Conservation (phyloP, 352 stramenopile species). For the Phytopythium chamaehyphon region DNA sequence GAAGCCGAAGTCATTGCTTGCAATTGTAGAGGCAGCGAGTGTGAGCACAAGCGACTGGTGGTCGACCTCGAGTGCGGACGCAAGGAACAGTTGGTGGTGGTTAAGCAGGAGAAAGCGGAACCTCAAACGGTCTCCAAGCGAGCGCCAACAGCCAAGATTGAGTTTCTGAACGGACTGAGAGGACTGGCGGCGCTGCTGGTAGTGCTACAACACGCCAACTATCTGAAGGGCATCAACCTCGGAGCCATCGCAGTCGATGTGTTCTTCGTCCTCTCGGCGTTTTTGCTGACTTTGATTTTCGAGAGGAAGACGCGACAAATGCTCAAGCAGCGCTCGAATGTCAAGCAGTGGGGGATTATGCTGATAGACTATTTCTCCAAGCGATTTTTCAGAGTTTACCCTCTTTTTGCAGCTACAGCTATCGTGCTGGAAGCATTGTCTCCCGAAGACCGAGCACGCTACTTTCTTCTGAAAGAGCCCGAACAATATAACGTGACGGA, state of each 20-base stretch:
- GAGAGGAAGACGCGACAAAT: slow-evolving; percentile 28
- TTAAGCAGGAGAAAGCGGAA: neutral
- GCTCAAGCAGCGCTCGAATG: slow-evolving; percentile 12
- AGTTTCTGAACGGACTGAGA: slow-evolving; percentile 36
- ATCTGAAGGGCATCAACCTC: slow-evolving; percentile 22
- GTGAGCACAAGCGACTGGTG: too few relatives aligned
- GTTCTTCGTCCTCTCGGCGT: slow-evolving; percentile 46
- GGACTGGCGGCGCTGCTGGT: slow-evolving; percentile 35
- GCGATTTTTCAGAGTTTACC: slow-evolving; percentile 53
- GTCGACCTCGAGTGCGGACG: too few relatives aligned
- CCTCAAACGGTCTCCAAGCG: too few relatives aligned
- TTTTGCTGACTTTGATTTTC: slow-evolving; percentile 36
- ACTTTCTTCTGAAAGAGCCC: slow-evolving; percentile 17
- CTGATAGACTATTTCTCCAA: slow-evolving; percentile 42
- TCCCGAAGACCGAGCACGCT: slow-evolving; percentile 21
- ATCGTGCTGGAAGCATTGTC: slow-evolving; percentile 23
- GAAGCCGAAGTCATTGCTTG: too few relatives aligned
- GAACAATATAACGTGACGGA: slow-evolving; percentile 26
- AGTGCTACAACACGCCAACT: slow-evolving; percentile 22
- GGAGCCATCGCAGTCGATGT: slow-evolving; percentile 28
- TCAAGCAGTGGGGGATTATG: slow-evolving; percentile 13
- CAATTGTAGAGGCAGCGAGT: too few relatives aligned
- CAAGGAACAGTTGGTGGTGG: neutral
- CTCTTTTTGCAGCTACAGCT: slow-evolving; percentile 37
- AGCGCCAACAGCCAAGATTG: slow-evolving; percentile 18